phyloP scores from a whole-genome alignment of 305 asterid species.

The Plantago lanceolata region DNA sequence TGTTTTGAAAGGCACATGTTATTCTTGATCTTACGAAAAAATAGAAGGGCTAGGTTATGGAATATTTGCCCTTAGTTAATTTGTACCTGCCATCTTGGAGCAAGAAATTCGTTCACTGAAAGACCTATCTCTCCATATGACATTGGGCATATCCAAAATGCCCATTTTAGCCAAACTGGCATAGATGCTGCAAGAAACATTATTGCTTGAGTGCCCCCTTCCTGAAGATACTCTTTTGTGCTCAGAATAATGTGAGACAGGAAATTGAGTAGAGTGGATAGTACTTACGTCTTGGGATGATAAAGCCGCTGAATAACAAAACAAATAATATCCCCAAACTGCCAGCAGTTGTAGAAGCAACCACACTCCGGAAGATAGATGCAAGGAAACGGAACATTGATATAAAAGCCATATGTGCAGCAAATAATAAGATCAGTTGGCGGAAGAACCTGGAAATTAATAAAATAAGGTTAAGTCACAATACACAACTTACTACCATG shows the following conservation, averaged over 20 bases:
- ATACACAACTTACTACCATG: background rate
- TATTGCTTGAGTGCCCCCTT: background rate
- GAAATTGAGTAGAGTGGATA: background rate
- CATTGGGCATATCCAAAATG: slow-evolving; percentile 39
- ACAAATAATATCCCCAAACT: slow-evolving; percentile 16
- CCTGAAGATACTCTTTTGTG: background rate
- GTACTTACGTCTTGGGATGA: slow-evolving; percentile 20
- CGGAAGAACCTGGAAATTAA: slow-evolving; percentile 21
- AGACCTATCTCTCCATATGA: slow-evolving; percentile 44
- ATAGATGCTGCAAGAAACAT: slow-evolving; percentile 25
- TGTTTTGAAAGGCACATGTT: too few relatives aligned
- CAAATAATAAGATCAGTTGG: slow-evolving; percentile 23
- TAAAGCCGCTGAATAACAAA: slow-evolving; percentile 23
- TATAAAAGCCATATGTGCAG: slow-evolving; percentile 11
- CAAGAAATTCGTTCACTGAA: slow-evolving; percentile 35
- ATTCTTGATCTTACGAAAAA: too few relatives aligned
- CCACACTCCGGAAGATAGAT: slow-evolving; percentile 21
- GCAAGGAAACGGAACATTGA: slow-evolving; percentile 27
- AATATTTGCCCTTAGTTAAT: background rate
- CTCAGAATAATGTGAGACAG: background rate
- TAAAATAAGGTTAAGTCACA: background rate
- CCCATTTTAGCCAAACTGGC: slow-evolving; percentile 35
- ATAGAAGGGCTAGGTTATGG: background rate
- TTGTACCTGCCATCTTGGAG: slow-evolving; percentile 35
- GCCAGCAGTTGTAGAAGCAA: slow-evolving; percentile 23